A percentile compares a stretch with the other conserved stretches of the same genome.
Evolutionary conservation across 2,329 filamentous ascomycete genomes (phyloP).

Genomic region (Fusarium mexicanum): DNA sequence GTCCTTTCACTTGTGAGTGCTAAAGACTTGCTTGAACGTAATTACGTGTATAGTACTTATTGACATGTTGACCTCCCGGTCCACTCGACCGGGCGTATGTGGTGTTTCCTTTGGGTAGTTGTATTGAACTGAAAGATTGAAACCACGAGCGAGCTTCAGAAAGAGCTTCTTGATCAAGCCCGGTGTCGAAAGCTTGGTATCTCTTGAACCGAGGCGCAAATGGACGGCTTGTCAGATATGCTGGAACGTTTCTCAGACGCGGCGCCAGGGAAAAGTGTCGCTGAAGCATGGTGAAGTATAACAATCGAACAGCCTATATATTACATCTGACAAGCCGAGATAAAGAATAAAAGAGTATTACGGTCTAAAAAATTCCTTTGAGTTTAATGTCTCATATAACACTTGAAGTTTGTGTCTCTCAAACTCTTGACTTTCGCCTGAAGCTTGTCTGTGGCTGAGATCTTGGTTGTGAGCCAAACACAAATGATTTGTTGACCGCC

Average conservation of each 20-base stretch:
- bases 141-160: slow-evolving; percentile 63
- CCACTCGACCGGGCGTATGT: slow-evolving; percentile 68
- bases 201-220: slow-evolving; percentile 45
- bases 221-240: neutral
- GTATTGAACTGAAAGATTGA: slow-evolving; percentile 53
- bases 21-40: slow-evolving; percentile 49
- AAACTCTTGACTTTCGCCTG: slow-evolving; percentile 9
- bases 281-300: slow-evolving; percentile 19
- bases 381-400: slow-evolving; percentile 3
- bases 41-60: slow-evolving; percentile 59
- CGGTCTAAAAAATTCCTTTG: neutral
- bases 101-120: slow-evolving; percentile 62
- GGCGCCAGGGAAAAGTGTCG: slow-evolving; percentile 5
- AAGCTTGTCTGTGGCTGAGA: slow-evolving; percentile 27
- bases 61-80: slow-evolving; percentile 70
- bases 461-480: slow-evolving; percentile 21
- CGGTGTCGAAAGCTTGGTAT: slow-evolving; percentile 60
- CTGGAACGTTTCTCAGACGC: neutral
- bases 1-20: slow-evolving; percentile 61
- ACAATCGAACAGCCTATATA: neutral
- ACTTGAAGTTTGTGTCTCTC: neutral
- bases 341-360: neutral
- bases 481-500: slow-evolving; percentile 38
- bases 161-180: slow-evolving; percentile 61
- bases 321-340: neutral